A percentile compares a stretch with the other conserved stretches of the same genome.
Conservation (phyloP, 805 yeast genomes). For the Teunomyces aglyptinius region DNA sequence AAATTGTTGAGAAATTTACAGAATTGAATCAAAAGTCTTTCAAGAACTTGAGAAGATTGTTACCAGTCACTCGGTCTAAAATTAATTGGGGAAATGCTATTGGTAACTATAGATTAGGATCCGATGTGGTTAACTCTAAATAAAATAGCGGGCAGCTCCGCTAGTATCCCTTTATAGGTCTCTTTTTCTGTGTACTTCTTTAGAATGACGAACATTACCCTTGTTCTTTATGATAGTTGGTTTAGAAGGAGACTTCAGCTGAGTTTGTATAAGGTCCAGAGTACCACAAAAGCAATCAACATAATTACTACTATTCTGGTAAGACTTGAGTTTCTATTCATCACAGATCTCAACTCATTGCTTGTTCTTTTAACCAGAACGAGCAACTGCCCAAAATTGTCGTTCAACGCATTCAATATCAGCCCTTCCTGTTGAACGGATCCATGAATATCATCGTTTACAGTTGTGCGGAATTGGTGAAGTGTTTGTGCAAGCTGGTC, state of each 20-base stretch:
- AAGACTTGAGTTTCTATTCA: slow-evolving; percentile 42
- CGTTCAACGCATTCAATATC: slow-evolving; percentile 37
- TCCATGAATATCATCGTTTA: slow-evolving; percentile 42
- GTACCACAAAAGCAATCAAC: slow-evolving; percentile 30
- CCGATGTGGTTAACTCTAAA: slow-evolving; percentile 55
- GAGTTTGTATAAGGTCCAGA: slow-evolving; percentile 40
- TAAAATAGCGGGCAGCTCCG: slow-evolving; percentile 4
- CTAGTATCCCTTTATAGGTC: not conserved
- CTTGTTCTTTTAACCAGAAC: slow-evolving; percentile 38
- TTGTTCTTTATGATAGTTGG: not conserved
- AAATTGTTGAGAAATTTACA: slow-evolving; percentile 60
- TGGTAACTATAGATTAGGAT: slow-evolving; percentile 84
- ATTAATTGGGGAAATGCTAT: slow-evolving; percentile 95
- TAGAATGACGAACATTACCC: not conserved
- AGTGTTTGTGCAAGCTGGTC: slow-evolving; percentile 43
- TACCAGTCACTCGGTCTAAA: slow-evolving; percentile 88
- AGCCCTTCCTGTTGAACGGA: slow-evolving; percentile 39
- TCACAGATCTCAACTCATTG: slow-evolving; percentile 38
- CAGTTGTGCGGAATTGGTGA: slow-evolving; percentile 42
- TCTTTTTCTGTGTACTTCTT: not conserved
- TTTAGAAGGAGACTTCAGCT: slow-evolving; percentile 11
- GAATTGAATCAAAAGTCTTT: slow-evolving; percentile 77
- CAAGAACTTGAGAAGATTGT: slow-evolving; percentile 81
- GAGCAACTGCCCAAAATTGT: slow-evolving; percentile 39
- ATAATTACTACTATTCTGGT: slow-evolving; percentile 37